Percentiles rank a stretch among this genome's conserved stretches.
phyloP scores from a whole-genome alignment of 306 rosid genomes.

The Acacia acuminata region DNA sequence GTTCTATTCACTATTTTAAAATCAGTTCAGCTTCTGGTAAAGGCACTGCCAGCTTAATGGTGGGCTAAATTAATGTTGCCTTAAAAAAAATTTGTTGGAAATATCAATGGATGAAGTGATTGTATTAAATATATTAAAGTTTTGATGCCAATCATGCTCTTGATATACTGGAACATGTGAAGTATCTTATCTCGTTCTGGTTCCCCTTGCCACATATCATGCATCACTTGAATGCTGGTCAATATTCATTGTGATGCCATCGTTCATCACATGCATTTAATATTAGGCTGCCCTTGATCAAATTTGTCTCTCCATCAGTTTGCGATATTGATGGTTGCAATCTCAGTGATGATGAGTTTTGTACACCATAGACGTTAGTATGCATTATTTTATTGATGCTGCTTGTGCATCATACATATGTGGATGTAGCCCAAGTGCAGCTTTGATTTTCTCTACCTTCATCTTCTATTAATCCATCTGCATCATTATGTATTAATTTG shows the following conservation, averaged over 20 bases:
- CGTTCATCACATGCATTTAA: not conserved
- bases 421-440: not conserved
- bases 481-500: not conserved
- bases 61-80: not conserved
- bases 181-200: conserved; percentile 5
- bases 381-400: not conserved
- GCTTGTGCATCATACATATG: not conserved
- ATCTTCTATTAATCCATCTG: not conserved
- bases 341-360: not conserved
- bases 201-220: not conserved
- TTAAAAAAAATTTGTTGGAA: not conserved
- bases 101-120: conserved; percentile 1
- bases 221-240: conserved; percentile 14
- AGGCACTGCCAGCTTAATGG: conserved; percentile 1
- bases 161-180: conserved; percentile 17
- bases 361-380: not conserved
- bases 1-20: conserved; percentile 17
- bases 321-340: not conserved
- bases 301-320: not conserved
- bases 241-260: not conserved
- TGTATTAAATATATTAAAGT: conserved; percentile 3
- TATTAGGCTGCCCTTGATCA: not conserved
- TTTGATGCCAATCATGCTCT: not conserved
- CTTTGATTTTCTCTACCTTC: not conserved
- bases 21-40: conserved; percentile 6